Evolutionary conservation across 2,329 filamentous ascomycete species (phyloP), one percentile per base, ranked within the genome.

Genomic region (Epicoccum nigrum): DNA sequence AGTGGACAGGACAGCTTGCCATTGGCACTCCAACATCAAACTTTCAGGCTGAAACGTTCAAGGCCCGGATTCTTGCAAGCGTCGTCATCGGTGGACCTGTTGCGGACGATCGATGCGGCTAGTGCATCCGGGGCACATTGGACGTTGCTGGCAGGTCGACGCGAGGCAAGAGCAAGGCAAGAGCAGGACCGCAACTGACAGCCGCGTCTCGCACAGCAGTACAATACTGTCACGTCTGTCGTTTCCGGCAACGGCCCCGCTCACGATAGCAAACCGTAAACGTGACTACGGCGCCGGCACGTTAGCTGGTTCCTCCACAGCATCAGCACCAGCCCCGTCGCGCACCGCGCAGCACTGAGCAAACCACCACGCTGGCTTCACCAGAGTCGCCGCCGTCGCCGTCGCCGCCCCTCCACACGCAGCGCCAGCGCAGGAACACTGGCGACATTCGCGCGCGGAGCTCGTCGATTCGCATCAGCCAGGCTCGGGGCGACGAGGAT

Each of bases 401-500:
- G 33, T 58, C 62, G 16, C 46, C 66, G 30, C 61, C 62, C 31
- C 47, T 69, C 20, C 68, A 67, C 55, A 63, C 66, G 7, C 63
- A 71, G 58, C 63, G 68, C 46, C 57, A 70, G 54, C 47, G 59
- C 20, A 63, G 53, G 53, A 63, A 69, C 30, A 62, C 58, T 7
- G 45, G 60, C 32, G 56, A 60, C 42, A 60, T 71, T 30, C 66
- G 69, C 45, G 64, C 60, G 39, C 54, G 68, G 20, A 71, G 64
- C 57, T 60, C 59, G 19, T 69, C 67, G 28, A 62, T 69, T 27
- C 67, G 65, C 45, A 61, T 70, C 54, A 70, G 66, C 45, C 66
- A 70, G 58, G 62, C 57, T 27, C 56, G 65, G 62, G 64, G 58
- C 19, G 62, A 63, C 23, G 65, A 65, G 47, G 52, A 48, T 9